Evolutionary conservation across 495 filamentous ascomycete genomes (phyloP).

Genomic region (Schizothecium vesticola): DNA sequence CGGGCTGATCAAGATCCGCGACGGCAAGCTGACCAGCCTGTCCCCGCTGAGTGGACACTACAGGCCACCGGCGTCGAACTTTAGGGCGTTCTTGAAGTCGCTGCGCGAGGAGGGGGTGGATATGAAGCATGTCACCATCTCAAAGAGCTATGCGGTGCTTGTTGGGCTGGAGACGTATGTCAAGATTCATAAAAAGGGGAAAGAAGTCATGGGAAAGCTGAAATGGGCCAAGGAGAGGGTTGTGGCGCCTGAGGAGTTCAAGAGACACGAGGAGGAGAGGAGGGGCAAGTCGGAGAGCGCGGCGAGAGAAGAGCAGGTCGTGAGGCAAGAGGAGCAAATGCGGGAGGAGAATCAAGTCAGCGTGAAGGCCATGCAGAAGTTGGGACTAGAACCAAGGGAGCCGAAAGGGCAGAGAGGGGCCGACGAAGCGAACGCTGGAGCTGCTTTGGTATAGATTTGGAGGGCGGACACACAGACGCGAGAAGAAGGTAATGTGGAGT

Average conservation of each 20-base stretch:
- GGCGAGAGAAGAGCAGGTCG: conserved; percentile 37
- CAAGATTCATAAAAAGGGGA: conserved; percentile 55
- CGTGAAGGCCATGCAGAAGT: conserved; percentile 30
- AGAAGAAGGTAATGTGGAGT: too few relatives aligned
- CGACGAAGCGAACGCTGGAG: background rate
- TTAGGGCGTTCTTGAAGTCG: conserved; percentile 69
- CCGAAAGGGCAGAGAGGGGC: conserved; percentile 21
- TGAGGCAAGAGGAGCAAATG: conserved; percentile 32
- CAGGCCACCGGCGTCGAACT: conserved; percentile 72
- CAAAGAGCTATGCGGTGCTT: conserved; percentile 73
- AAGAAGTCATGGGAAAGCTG: conserved; percentile 37
- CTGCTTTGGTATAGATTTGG: background rate
- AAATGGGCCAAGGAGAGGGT: conserved; percentile 31
- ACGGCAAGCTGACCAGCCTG: conserved; percentile 60
- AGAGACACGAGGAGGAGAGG: conserved; percentile 34
- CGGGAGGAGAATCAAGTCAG: conserved; percentile 33
- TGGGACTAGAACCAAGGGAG: conserved; percentile 25
- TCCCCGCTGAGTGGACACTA: conserved; percentile 75
- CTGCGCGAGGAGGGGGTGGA: conserved; percentile 72
- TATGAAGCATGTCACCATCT: conserved; percentile 69
- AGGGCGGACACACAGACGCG: too few relatives aligned
- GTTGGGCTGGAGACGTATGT: conserved; percentile 78
- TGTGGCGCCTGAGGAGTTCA: conserved; percentile 40
- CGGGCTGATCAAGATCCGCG: conserved; percentile 76
- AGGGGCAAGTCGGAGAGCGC: conserved; percentile 49